Evolutionary conservation across 176 grass and related monocot species (phyloP).

Genomic region (Guadua angustifolia): DNA sequence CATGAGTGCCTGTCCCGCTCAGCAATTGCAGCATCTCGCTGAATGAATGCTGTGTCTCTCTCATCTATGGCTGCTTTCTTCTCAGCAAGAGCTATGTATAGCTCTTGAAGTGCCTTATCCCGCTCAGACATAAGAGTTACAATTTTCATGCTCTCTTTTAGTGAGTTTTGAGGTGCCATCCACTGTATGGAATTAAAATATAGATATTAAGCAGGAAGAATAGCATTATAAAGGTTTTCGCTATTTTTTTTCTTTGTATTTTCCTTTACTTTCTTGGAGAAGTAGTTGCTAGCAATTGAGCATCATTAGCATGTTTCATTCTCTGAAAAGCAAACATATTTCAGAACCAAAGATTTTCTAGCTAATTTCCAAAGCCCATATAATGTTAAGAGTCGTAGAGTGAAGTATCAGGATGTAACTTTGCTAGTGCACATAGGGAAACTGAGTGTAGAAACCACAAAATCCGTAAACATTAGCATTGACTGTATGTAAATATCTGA

Average conservation of each 20-base stretch:
- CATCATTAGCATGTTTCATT: neutral
- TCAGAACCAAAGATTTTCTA: neutral
- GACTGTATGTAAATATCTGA: neutral
- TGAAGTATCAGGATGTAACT: neutral
- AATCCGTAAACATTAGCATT: neutral
- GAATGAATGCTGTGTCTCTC: neutral
- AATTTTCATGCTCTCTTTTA: conserved; percentile 6
- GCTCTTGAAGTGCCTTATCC: neutral
- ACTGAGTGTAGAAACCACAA: neutral
- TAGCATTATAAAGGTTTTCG: neutral
- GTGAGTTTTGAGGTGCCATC: neutral
- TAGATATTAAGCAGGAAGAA: neutral
- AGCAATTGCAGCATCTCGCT: neutral
- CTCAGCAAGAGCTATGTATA: neutral
- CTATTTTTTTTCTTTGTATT: neutral
- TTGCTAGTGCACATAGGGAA: neutral
- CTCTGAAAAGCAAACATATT: neutral
- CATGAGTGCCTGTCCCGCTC: neutral
- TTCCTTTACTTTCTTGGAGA: neutral
- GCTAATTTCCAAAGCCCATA: neutral
- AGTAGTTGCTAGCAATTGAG: neutral
- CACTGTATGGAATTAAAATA: neutral
- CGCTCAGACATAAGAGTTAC: neutral
- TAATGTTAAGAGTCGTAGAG: neutral
- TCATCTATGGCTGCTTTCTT: neutral